Evolutionary conservation across 306 rosid genomes (phyloP), one percentile per base, ranked within the genome.

Genomic region (Castanospermum australe): DNA sequence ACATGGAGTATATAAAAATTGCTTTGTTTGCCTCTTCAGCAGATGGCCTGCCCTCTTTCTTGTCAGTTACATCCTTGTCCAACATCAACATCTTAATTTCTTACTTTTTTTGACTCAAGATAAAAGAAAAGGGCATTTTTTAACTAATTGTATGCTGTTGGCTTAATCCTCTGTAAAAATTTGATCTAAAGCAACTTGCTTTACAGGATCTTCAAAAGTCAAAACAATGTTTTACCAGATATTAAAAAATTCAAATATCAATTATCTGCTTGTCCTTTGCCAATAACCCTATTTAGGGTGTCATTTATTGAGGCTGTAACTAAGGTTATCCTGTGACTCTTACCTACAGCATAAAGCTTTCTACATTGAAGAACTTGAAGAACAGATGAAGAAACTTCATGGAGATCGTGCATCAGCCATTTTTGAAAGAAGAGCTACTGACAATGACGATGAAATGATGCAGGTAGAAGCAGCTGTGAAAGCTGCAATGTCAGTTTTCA

Each of bases 291-390:
- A 32, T 3, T 42, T 13, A 6, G 30, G 66, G 28, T 68, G 38
- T 67, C 33, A 47, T 79, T 75, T 71, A 7, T 74, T 48, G 52
- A 75, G 39, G 33, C 30, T 73, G 20, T 62, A 42, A 45, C 76
- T 75, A 54, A 74, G 70, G 30, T 55, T 62, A 52, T 85, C 33
- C 4, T 82, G 48, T 62, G 36, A 48, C 30, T 71, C 81, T 52
- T 54, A 33, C 60, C 83, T 84, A 62, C 90, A 95, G 99, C 90
- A 89, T 77, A 95, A 95, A 87, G 99, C 98, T 71, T 95, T 86
- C 75, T 91, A 83, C 73, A 92, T 95, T 25, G 99, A 95, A 89
- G 97, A 95, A 85, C 97, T 92, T 77, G 98, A 92, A 84, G 98
- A 91, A 82, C 92, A 90, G 72, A 91, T 95, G 92, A 94, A 92